A percentile compares a stretch with the other conserved stretches of the same genome.
phyloP scores from a whole-genome alignment of 768 basidiomycete species.

The Cubamyces lactineus region DNA sequence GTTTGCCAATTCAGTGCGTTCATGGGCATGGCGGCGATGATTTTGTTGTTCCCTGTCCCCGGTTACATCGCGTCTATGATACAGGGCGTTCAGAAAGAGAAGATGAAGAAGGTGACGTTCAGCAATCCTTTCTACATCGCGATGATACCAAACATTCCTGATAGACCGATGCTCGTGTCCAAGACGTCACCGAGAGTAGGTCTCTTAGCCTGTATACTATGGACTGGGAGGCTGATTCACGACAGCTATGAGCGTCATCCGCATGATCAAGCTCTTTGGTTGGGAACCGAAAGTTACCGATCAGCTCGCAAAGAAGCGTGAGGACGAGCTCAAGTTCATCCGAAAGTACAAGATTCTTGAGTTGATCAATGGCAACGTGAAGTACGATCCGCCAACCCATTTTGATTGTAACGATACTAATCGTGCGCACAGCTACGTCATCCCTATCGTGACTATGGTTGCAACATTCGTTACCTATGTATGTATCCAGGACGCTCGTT shows the following conservation, averaged over 20 bases:
- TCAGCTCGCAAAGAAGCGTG: slow-evolving; percentile 57
- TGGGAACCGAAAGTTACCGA: slow-evolving; percentile 52
- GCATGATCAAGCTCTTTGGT: slow-evolving; percentile 56
- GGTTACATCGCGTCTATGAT: slow-evolving; percentile 43
- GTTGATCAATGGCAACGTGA: slow-evolving; percentile 47
- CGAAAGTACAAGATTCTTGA: slow-evolving; percentile 55
- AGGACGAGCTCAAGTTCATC: slow-evolving; percentile 61
- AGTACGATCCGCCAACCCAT: slow-evolving; percentile 38
- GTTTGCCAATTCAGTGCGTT: slow-evolving; percentile 33
- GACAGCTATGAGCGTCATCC: slow-evolving; percentile 40
- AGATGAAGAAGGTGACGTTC: slow-evolving; percentile 44
- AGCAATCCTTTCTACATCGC: not conserved
- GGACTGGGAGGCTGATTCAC: slow-evolving; percentile 3
- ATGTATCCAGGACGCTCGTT: slow-evolving; percentile 25
- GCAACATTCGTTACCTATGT: slow-evolving; percentile 65
- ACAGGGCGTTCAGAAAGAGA: slow-evolving; percentile 40
- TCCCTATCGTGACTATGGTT: slow-evolving; percentile 71
- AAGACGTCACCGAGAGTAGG: slow-evolving; percentile 46
- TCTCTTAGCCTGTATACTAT: not conserved
- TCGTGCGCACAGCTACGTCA: slow-evolving; percentile 47
- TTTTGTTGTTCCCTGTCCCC: slow-evolving; percentile 46
- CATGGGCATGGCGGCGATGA: slow-evolving; percentile 46
- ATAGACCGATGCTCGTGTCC: slow-evolving; percentile 50
- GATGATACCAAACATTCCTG: not conserved
- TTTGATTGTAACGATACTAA: not conserved